These are phyloP conservation scores for Penicillium salamii DNA, from an alignment of 495 filamentous ascomycete species.

Conservation along the genomic window DNA sequence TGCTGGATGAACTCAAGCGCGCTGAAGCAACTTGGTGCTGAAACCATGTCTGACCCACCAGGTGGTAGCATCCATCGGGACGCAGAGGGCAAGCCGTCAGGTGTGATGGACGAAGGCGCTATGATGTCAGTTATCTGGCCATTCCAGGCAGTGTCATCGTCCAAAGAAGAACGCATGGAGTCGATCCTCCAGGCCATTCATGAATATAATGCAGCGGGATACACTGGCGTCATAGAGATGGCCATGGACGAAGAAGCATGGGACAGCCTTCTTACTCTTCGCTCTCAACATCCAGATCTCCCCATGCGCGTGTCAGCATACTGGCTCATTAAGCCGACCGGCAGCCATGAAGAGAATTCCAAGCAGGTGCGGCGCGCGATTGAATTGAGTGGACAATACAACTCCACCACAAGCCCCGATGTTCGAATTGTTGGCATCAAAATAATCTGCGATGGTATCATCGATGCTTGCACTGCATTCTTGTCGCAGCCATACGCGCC, in stretches of 20 bases:
- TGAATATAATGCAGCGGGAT: constrained; percentile 51
- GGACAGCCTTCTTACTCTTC: constrained; percentile 44
- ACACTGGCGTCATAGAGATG: constrained; percentile 62
- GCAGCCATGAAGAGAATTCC: constrained; percentile 40
- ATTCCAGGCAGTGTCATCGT: constrained; percentile 31
- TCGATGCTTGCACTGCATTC: constrained; percentile 60
- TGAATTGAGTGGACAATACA: constrained; percentile 43
- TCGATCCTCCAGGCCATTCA: constrained; percentile 32
- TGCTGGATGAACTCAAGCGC: constrained; percentile 54
- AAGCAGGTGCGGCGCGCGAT: constrained; percentile 53
- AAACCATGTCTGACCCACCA: constrained; percentile 42
- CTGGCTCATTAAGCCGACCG: constrained; percentile 54
- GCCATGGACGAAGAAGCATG: constrained; percentile 60
- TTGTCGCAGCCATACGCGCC: constrained; percentile 53
- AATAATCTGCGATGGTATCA: constrained; percentile 58
- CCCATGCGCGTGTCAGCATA: constrained; percentile 56
- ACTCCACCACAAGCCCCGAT: constrained; percentile 43
- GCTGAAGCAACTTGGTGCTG: constrained; percentile 45
- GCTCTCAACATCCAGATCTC: constrained; percentile 20
- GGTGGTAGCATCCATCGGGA: constrained; percentile 52
- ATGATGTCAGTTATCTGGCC: constrained; percentile 54
- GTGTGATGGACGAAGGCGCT: constrained; percentile 51
- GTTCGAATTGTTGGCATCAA: constrained; percentile 58
- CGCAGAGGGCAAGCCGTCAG: constrained; percentile 41
- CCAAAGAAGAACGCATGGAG: neutral